Evolutionary conservation across 306 rosid genomes (phyloP).

Genomic region (Fragaria nilgerrensis): DNA sequence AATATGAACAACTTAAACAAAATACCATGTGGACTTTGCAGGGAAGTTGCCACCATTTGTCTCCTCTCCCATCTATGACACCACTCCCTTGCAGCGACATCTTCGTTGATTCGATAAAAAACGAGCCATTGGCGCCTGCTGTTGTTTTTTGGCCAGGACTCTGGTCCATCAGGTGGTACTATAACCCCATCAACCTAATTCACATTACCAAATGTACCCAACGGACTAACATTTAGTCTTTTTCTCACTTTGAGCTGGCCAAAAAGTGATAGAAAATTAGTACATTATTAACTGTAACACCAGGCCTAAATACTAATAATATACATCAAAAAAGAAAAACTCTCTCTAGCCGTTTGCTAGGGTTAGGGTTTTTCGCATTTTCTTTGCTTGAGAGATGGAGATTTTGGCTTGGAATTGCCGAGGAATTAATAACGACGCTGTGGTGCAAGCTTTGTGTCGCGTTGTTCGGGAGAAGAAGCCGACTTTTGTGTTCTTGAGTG

Average conservation of each 20-base stretch:
- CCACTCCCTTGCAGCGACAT: constrained; percentile 77
- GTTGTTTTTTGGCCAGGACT: constrained; percentile 62
- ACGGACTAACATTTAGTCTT: not conserved
- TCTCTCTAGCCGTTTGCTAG: no score
- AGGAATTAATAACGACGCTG: no score
- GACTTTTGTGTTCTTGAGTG: no score
- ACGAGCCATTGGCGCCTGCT: constrained; percentile 79
- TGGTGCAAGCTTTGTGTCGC: no score
- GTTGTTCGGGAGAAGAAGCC: no score
- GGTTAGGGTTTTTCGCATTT: no score
- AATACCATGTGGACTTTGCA: constrained; percentile 86
- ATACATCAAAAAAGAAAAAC: no score
- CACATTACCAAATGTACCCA: constrained; percentile 19
- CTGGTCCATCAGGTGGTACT: constrained; percentile 92
- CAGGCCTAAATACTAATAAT: no score
- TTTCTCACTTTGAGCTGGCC: not conserved
- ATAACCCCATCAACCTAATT: constrained; percentile 71
- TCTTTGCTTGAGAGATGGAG: no score
- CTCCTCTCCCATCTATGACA: constrained; percentile 78
- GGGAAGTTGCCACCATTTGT: constrained; percentile 97
- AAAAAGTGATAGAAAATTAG: constrained; percentile 10
- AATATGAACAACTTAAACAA: not conserved
- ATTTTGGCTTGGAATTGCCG: no score
- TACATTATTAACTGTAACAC: constrained; percentile 51
- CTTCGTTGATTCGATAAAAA: constrained; percentile 57